Evolutionary conservation across 768 basidiomycete genomes (phyloP), one percentile per base, ranked within the genome.

Genomic region (Boletus speciosus): DNA sequence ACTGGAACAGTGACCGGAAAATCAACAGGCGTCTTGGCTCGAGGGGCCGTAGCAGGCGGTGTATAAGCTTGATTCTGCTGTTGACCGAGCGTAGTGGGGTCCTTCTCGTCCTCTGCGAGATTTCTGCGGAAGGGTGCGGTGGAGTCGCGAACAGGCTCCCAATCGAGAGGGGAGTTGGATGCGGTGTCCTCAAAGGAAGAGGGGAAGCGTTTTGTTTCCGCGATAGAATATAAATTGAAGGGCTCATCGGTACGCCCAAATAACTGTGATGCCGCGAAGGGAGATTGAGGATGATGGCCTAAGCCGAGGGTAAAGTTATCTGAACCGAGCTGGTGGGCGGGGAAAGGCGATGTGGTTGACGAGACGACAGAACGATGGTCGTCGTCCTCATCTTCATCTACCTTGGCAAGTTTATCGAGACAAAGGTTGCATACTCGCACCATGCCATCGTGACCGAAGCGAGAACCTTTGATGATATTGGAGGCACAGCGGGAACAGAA

Each of bases 401-500:
- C 92, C 58, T 85, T 90, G 50, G 90, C 87, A 52, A 95, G 82
- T 71, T 93, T 93, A 60, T 90, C 88, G n/a, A 96, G 76, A 69
- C 96, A 98, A 14, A 97, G 76, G 62, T 98, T 98, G 73, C 97
- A 99, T 9, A 97, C 89, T 51, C 97, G 84, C 48, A 99, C 81
- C 82, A 90, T 91, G n/a, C 93, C 93, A 49, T 96, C 89, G 56
- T 93, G 88, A 5, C 95, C 94, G 64, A 97, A 98, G 7, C 94
- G 85, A 12, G 85, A 80, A 15, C 93, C 95, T 60, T 94, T 95
- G 71, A 98, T 94, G 61, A 97, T 89, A 63, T 97, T 96, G 31
- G 93, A 95, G 3, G 97, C 94, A 70, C 97, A 99, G 9, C 93
- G 84, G 32, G 92, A 93, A 71, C 97, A 99, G 68, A 98, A 99